Base-by-base conservation (phyloP, 805 yeast genomes). In the Teunomyces lycoperdinae region DNA sequence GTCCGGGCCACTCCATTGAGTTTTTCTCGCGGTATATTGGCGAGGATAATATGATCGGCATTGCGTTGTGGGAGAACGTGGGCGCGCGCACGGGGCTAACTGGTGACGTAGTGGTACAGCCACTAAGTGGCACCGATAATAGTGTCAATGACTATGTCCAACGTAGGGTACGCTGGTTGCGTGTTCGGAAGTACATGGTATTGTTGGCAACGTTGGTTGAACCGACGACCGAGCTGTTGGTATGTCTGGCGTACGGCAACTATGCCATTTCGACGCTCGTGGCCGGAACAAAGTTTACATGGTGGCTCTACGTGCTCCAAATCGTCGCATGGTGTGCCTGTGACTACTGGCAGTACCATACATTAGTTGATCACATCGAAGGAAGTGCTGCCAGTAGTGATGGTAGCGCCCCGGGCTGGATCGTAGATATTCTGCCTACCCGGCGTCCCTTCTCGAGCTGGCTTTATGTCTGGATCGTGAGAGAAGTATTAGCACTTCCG, bases 11-110 rank as follows among this genome's bases (percentile, higher is more conserved):
- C 44, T 87, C 92, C 0, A 72, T 90, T 38, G 74, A 82, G 44
- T 80, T 81, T 48, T 89, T 90, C 63, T 82, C 96, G 6, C 72
- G 82, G 48, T 90, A 84, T 62, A 89, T 89, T 58, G 96, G 96
- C 5, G 97, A 89, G 62, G 97, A 89, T 63, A 89, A 89, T 63
- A 87, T 89, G 95, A 89, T 89, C 52, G 96, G 88, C 4, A 89
- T 87, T 43, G 87, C 89, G 0, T 61, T 89, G 13, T 89, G 96
- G 96, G 81, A 81, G 43, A 62, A 62, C 49, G 83, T 87, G 20
- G 47, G 58, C 20, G 85, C 87, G 2, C 71, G 90, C 54, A 87
- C 96, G 0, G 90, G 85, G 0, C 73, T 89, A 74, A 84, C 92
- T 0, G 81, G 86, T 1, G 96, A 89, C 61, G 77, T 81, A 42